A percentile compares a stretch with the other conserved stretches of the same genome.
Conservation (phyloP, 768 basidiomycete genomes). For the Tricholoma hemisulphureum region DNA sequence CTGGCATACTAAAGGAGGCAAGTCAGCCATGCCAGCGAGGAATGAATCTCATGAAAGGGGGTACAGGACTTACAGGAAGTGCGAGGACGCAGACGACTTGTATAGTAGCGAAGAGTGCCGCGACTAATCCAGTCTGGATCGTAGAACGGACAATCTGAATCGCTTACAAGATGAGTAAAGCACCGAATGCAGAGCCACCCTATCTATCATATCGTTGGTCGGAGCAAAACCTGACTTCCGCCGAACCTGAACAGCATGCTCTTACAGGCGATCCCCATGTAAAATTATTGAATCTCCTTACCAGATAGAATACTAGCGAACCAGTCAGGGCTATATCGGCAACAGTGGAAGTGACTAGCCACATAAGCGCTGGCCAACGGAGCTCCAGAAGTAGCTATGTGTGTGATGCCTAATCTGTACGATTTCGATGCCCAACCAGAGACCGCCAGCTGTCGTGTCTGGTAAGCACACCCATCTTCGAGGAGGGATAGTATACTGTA, state of each 20-base stretch:
- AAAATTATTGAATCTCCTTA: constrained; percentile 17
- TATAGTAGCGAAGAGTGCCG: constrained; percentile 39
- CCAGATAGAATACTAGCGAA: constrained; percentile 38
- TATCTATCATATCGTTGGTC: constrained; percentile 40
- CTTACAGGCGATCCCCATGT: constrained; percentile 11
- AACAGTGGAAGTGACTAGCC: constrained; percentile 43
- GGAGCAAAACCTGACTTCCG: constrained; percentile 42
- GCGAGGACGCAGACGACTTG: constrained; percentile 43
- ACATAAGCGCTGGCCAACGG: constrained; percentile 42
- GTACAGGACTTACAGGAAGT: constrained; percentile 30
- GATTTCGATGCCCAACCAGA: constrained; percentile 39
- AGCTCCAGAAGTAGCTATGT: constrained; percentile 40
- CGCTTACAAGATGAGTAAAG: background rate
- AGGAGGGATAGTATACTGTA: background rate
- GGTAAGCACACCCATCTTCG: background rate
- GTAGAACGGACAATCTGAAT: constrained; percentile 27
- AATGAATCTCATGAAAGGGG: background rate
- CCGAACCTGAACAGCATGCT: constrained; percentile 5
- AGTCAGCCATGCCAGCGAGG: background rate
- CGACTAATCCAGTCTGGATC: constrained; percentile 40
- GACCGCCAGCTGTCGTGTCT: constrained; percentile 34
- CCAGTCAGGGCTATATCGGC: constrained; percentile 42
- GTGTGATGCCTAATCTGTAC: constrained; percentile 34
- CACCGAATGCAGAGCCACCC: constrained; percentile 12
- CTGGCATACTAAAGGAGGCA: constrained; percentile 17